Percentiles rank a stretch among this genome's conserved stretches.
Evolutionary conservation across 371 early-diverging fungal species (phyloP).

Genomic region (Dichotomocladium elegans): DNA sequence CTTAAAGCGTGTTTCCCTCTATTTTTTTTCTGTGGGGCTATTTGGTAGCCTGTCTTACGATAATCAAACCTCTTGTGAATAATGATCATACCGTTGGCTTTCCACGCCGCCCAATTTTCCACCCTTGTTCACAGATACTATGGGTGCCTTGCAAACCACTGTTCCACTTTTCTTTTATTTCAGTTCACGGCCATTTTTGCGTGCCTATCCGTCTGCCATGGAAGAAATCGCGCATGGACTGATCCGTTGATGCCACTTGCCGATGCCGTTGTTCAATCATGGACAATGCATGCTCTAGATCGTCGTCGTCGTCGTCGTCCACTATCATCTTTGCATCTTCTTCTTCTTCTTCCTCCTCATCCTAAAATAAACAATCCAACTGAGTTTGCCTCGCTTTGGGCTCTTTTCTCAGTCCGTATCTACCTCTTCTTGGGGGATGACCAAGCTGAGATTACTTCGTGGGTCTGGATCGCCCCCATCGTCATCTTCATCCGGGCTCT

Average conservation of each 20-base stretch:
- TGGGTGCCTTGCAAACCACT: too few relatives aligned
- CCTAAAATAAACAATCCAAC: neutral
- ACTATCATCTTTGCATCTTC: neutral
- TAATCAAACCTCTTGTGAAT: too few relatives aligned
- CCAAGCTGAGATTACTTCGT: neutral
- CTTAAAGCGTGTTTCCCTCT: too few relatives aligned
- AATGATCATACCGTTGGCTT: too few relatives aligned
- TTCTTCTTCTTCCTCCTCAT: neutral
- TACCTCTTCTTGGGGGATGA: neutral
- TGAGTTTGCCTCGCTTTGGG: too few relatives aligned
- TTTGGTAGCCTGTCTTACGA: too few relatives aligned
- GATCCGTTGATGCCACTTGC: neutral
- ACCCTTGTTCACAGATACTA: too few relatives aligned
- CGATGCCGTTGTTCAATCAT: neutral
- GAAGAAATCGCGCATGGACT: neutral
- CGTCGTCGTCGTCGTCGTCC: neutral
- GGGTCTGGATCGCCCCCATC: constrained; percentile 1
- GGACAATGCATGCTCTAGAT: neutral
- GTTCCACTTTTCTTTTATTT: too few relatives aligned
- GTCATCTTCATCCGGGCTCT: constrained; percentile 6
- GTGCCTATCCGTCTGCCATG: too few relatives aligned
- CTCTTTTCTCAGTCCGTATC: neutral
- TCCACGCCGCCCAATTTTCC: too few relatives aligned
- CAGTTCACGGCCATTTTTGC: too few relatives aligned
- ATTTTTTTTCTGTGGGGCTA: too few relatives aligned